Evolutionary conservation across 108 stramenopile species (phyloP).

Genomic region (Thalassiosira profunda): DNA sequence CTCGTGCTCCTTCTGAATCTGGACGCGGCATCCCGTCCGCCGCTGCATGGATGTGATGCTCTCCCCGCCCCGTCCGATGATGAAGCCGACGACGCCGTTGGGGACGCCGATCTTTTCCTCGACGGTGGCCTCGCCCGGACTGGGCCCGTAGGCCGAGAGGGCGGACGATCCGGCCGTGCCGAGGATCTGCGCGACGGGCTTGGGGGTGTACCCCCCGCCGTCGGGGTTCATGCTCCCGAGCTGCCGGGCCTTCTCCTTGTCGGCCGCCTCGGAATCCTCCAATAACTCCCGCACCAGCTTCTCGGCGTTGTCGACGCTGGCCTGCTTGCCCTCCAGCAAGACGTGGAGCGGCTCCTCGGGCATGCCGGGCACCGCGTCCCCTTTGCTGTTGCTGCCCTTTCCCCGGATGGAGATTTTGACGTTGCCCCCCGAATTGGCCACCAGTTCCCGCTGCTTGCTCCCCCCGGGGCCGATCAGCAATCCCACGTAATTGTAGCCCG

Average conservation of each 20-base stretch:
- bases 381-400: constrained; percentile 33
- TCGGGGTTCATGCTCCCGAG: constrained; percentile 51
- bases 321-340: constrained; percentile 57
- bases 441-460: constrained; percentile 54
- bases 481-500: constrained; percentile 61
- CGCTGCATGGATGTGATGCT: constrained; percentile 65
- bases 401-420: constrained; percentile 54
- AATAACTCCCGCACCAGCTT: constrained; percentile 56
- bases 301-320: constrained; percentile 60
- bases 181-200: constrained; percentile 85
- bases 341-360: constrained; percentile 78
- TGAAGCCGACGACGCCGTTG: constrained; percentile 80
- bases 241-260: constrained; percentile 71
- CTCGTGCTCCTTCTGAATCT: constrained; percentile 70
- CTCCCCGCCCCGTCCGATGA: constrained; percentile 95
- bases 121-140: constrained; percentile 43
- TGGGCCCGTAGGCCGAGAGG: constrained; percentile 48
- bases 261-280: constrained; percentile 50
- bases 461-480: constrained; percentile 57
- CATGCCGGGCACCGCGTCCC: constrained; percentile 19
- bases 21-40: constrained; percentile 30
- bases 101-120: constrained; percentile 87
- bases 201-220: constrained; percentile 57
- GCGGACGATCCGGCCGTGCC: constrained; percentile 41
- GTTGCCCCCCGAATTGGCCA: constrained; percentile 40